Percentiles rank a stretch among this genome's conserved stretches.
Conservation (phyloP, 202 grass and related monocot genomes). For the Panicum virgatum region DNA sequence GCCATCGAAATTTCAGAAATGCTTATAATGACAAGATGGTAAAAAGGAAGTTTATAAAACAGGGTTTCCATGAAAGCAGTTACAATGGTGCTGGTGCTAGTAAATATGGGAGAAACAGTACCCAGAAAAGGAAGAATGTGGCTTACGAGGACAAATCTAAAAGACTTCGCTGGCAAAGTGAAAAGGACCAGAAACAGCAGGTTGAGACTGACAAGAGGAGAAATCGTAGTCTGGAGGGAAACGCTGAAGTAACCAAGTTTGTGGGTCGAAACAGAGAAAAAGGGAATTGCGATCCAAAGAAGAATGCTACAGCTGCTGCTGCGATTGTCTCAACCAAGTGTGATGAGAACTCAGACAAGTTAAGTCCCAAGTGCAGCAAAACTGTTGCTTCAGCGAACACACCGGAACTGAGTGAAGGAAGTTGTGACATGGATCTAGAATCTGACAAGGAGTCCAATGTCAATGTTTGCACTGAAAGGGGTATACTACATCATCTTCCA, state of each 20-base stretch:
- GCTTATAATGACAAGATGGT: slow-evolving; percentile 9
- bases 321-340: slow-evolving; percentile 27
- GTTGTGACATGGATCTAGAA: slow-evolving; percentile 12
- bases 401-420: slow-evolving; percentile 34
- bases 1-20: background rate
- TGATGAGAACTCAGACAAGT: slow-evolving; percentile 23
- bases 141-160: slow-evolving; percentile 25
- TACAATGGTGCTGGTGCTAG: background rate
- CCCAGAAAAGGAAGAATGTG: slow-evolving; percentile 14
- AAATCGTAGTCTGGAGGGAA: slow-evolving; percentile 28
- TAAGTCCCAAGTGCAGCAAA: slow-evolving; percentile 36
- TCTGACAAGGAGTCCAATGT: slow-evolving; percentile 12
- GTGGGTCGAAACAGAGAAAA: slow-evolving; percentile 30
- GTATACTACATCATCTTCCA: background rate
- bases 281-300: slow-evolving; percentile 1
- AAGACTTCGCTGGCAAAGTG: background rate
- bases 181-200: background rate
- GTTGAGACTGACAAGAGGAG: slow-evolving; percentile 18
- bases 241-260: slow-evolving; percentile 5
- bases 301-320: slow-evolving; percentile 21
- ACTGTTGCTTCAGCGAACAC: slow-evolving; percentile 34
- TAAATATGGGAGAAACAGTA: background rate
- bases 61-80: slow-evolving; percentile 8
- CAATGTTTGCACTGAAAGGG: slow-evolving; percentile 8
- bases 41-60: slow-evolving; percentile 19